Percentiles rank a stretch among this genome's conserved stretches.
Conservation (phyloP, 805 yeast species). For the Saccharomycopsis vini region DNA sequence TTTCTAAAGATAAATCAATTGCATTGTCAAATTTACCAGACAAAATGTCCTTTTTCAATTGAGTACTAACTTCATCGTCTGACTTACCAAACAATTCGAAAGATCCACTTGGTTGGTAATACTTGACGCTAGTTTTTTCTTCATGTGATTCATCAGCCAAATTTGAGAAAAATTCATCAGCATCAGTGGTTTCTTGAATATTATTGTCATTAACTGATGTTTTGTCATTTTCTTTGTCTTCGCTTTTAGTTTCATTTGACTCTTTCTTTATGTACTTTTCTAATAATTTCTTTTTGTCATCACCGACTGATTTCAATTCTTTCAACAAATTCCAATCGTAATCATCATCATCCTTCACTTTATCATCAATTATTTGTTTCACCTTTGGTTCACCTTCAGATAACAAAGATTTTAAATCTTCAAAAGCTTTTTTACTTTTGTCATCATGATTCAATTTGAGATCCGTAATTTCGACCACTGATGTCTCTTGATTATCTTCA, state of each 20-base stretch:
- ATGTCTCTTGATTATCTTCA: conserved; percentile 28
- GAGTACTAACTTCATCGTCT: conserved; percentile 27
- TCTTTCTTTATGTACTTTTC: conserved; percentile 29
- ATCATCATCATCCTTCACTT: conserved; percentile 32
- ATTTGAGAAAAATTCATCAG: conserved; percentile 34
- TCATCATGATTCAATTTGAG: conserved; percentile 23
- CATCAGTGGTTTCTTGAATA: conserved; percentile 29
- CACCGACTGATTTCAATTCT: conserved; percentile 32
- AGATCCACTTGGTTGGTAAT: conserved; percentile 41
- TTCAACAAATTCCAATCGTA: conserved; percentile 62
- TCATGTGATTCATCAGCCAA: conserved; percentile 20
- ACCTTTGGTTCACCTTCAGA: conserved; percentile 48
- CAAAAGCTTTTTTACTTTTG: conserved; percentile 43
- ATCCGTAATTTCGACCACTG: conserved; percentile 21
- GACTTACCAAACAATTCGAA: conserved; percentile 40
- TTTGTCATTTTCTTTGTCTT: conserved; percentile 27
- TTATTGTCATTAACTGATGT: conserved; percentile 28
- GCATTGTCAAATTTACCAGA: conserved; percentile 59
- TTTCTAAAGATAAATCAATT: conserved; percentile 53
- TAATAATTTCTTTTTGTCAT: conserved; percentile 44
- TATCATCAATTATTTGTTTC: conserved; percentile 39
- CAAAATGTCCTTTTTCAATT: conserved; percentile 44
- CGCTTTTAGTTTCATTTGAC: conserved; percentile 16
- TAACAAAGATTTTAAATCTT: conserved; percentile 24
- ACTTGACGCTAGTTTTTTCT: conserved; percentile 13